Evolutionary conservation across 257 asterid genomes (phyloP).

Genomic region (Anisodus tanguticus): DNA sequence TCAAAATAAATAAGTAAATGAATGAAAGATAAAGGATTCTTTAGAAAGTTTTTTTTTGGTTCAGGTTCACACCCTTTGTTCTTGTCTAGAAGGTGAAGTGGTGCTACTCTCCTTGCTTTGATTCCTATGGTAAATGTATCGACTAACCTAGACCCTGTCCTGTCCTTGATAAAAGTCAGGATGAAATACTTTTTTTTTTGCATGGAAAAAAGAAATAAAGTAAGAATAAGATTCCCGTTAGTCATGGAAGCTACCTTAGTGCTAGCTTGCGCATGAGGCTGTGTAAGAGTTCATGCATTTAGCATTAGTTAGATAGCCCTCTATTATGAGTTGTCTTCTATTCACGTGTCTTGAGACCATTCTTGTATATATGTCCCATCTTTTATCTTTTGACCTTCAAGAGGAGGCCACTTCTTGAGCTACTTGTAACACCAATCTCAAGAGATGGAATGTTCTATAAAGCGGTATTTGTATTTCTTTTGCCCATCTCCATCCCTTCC

Average conservation of each 20-base stretch:
- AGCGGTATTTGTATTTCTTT: not conserved
- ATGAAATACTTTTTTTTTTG: not conserved
- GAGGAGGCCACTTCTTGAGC: not conserved
- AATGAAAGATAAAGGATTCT: not conserved
- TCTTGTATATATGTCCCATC: not conserved
- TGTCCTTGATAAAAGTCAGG: not conserved
- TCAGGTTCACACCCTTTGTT: not conserved
- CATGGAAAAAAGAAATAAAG: not conserved
- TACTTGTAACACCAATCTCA: not conserved
- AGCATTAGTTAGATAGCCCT: not conserved
- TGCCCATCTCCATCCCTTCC: not conserved
- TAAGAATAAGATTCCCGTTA: not conserved
- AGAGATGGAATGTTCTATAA: not conserved
- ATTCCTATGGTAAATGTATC: not conserved
- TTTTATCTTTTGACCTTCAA: not conserved
- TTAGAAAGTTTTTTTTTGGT: not conserved
- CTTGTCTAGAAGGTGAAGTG: not conserved
- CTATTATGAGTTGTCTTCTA: not conserved
- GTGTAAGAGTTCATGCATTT: too few relatives aligned
- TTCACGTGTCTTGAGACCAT: not conserved
- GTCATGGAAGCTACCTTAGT: not conserved
- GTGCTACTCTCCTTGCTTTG: not conserved
- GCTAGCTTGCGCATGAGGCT: not conserved
- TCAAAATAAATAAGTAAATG: not conserved
- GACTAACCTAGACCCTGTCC: not conserved